phyloP scores from a whole-genome alignment of 2,329 filamentous ascomycete genomes.

The Colletotrichum noveboracense region DNA sequence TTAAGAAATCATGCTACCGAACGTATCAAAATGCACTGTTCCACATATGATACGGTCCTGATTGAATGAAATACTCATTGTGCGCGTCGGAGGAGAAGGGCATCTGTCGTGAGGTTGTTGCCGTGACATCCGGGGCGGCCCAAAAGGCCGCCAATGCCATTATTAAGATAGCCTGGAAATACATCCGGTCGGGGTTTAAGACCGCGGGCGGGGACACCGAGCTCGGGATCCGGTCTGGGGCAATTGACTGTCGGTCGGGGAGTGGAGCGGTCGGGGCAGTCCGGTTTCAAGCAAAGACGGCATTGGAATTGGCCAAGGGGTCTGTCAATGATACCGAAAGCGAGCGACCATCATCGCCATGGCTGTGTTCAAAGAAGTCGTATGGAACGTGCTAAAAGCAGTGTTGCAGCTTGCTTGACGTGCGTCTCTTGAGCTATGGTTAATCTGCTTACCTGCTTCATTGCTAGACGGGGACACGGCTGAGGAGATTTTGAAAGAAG shows the following conservation, averaged over 20 bases:
- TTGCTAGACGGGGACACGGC: not conserved
- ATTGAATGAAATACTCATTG: accelerated
- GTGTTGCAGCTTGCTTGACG: not conserved
- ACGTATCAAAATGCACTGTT: not conserved
- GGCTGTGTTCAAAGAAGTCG: not conserved
- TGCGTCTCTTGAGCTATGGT: not conserved
- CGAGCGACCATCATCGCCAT: not conserved
- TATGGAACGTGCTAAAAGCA: no score
- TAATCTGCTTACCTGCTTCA: not conserved
- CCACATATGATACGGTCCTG: not conserved
- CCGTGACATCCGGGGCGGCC: not conserved
- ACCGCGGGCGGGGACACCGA: not conserved
- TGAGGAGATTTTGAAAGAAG: not conserved
- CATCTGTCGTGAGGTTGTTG: not conserved
- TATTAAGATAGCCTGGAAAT: not conserved
- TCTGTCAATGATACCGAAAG: not conserved
- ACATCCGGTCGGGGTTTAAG: not conserved
- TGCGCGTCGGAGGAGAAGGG: not conserved
- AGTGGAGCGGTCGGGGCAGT: not conserved
- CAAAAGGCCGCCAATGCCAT: not conserved
- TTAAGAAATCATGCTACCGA: not conserved
- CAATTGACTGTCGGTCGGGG: not conserved
- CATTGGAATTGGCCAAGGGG: not conserved
- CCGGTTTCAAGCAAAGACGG: not conserved
- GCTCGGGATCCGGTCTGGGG: not conserved